These are phyloP conservation scores for Aspergillus sp. DNA, from an alignment of 2,329 filamentous ascomycete genomes.

Conservation along the genomic window DNA sequence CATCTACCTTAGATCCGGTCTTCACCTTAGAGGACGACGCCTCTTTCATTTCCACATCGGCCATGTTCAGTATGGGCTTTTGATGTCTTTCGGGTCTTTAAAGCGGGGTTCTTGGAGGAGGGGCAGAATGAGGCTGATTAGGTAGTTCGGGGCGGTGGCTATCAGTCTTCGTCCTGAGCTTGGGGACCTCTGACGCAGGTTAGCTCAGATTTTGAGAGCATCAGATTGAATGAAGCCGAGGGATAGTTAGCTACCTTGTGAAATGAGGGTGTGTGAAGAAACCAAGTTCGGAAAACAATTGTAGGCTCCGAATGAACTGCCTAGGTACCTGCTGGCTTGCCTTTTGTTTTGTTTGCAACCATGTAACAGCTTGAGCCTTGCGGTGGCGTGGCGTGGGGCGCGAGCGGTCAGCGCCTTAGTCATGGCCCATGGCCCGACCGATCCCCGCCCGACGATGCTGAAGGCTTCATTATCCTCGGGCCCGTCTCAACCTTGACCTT, in stretches of 20 bases:
- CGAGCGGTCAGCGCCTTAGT: slow-evolving; percentile 24
- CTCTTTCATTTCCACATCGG: slow-evolving; percentile 96
- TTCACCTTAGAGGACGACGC: slow-evolving; percentile 65
- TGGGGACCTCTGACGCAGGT: neutral
- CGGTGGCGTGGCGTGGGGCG: slow-evolving; percentile 6
- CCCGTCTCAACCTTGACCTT: slow-evolving; percentile 11
- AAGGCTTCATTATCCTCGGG: slow-evolving; percentile 6
- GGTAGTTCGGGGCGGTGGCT: slow-evolving; percentile 17
- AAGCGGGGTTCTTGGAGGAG: slow-evolving; percentile 6
- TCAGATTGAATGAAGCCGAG: neutral
- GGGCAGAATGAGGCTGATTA: slow-evolving; percentile 24
- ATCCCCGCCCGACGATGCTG: slow-evolving; percentile 25
- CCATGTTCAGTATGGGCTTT: slow-evolving; percentile 62
- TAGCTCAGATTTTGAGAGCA: neutral
- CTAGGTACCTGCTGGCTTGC: slow-evolving; percentile 4
- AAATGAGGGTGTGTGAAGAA: neutral
- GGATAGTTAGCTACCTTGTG: neutral
- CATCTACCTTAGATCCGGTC: slow-evolving; percentile 59
- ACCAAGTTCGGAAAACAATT: neutral
- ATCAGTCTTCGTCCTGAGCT: neutral
- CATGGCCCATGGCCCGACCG: slow-evolving; percentile 26
- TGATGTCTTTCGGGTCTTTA: neutral
- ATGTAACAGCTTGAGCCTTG: neutral
- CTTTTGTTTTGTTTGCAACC: slow-evolving; percentile 29
- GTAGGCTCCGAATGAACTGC: neutral